Evolutionary conservation across 345 rosid species (phyloP), one percentile per base, ranked within the genome.

Genomic region (Geranium brycei): DNA sequence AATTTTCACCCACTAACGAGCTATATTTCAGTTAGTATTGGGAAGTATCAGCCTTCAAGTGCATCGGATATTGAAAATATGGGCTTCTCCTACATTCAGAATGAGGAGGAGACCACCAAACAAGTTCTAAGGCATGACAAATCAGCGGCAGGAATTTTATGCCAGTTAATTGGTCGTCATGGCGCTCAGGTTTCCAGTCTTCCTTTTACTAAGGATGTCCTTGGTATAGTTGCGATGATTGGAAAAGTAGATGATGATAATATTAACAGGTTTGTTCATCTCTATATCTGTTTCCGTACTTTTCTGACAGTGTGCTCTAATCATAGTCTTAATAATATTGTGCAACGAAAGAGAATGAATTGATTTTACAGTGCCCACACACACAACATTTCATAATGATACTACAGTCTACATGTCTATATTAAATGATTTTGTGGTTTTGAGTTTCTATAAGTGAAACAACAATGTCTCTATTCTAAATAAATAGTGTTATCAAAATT

Each of bases 211-310:
- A 80, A 83, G 75, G 91, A 85, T 69, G 80, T 88, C 0, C 62
- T 91, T 17, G 99, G 97, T 23, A 30, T 80, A 69, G 97, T 93
- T 69, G 96, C 95, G 23, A 83, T 81, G 16, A 92, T 93, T 55
- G 97, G 92, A 66, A 84, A 77, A 68, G 87, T 91, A 35, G 82
- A 72, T 61, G 92, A 93, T 74, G 86, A 77, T 64, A 86, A 82
- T 64, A 87, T 93, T 63, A 85, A 85, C 85, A 79, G 86, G 99
- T 86, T 64, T 66, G 86, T 79, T 65, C 61, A 62, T 51, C 41
- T 35, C 41, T 35, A 35, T 35, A 35, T 35, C 5, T 35, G 41
- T 35, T 35, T 35, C 41, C 41, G 3, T 7, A 35, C 0, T 35
- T 23, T 23, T 35, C 41, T 3, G 41, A 35, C 41, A 35, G 5